Evolutionary conservation across 208 protist genomes (phyloP).

Genomic region (Leishmania tropica): DNA sequence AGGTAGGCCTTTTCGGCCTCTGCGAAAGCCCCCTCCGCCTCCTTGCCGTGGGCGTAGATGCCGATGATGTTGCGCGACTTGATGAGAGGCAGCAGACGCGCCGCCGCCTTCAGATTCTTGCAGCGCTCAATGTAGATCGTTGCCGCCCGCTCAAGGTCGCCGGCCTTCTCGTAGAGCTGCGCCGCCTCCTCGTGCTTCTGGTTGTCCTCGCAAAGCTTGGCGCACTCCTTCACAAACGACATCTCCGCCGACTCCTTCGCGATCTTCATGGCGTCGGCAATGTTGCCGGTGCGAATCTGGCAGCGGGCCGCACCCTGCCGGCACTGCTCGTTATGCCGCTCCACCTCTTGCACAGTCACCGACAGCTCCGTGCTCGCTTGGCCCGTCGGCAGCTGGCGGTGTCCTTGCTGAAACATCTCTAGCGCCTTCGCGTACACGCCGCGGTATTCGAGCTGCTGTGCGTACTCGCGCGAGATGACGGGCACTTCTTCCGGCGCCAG

Average conservation of each 20-base stretch:
- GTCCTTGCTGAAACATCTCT: slow-evolving; percentile 87
- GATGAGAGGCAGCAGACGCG: slow-evolving; percentile 85
- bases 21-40: slow-evolving; percentile 86
- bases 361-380: slow-evolving; percentile 80
- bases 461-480: slow-evolving; percentile 93
- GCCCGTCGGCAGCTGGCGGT: slow-evolving; percentile 65
- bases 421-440: slow-evolving; percentile 92
- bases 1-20: slow-evolving; percentile 94
- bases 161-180: slow-evolving; percentile 93
- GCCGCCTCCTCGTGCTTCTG: slow-evolving; percentile 95
- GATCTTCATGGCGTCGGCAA: slow-evolving; percentile 83
- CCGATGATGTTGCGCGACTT: slow-evolving; percentile 94
- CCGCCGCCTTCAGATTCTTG: slow-evolving; percentile 92
- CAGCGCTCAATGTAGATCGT: slow-evolving; percentile 94
- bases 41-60: slow-evolving; percentile 91
- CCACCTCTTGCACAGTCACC: slow-evolving; percentile 70
- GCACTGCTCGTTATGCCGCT: slow-evolving; percentile 84
- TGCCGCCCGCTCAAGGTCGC: slow-evolving; percentile 91
- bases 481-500: slow-evolving; percentile 92
- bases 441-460: slow-evolving; percentile 96
- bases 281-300: slow-evolving; percentile 86
- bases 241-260: slow-evolving; percentile 73
- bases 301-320: slow-evolving; percentile 88
- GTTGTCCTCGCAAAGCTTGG: slow-evolving; percentile 91
- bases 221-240: slow-evolving; percentile 91